Evolutionary conservation across 805 yeast genomes (phyloP), one percentile per base, ranked within the genome.

Genomic region (Sugiyamaella floridensis): DNA sequence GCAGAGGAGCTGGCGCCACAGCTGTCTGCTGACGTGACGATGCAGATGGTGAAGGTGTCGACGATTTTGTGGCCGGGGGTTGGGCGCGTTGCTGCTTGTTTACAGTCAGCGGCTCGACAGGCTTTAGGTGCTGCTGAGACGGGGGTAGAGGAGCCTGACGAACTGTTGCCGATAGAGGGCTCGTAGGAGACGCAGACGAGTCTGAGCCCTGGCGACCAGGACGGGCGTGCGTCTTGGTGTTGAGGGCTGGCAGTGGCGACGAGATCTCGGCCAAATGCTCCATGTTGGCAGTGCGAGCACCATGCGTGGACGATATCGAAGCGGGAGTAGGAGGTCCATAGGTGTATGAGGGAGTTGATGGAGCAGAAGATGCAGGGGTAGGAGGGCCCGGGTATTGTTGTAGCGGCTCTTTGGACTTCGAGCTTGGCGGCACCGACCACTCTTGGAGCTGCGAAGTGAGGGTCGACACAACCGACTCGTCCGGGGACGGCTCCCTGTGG

Each of bases 261-360:
- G 63, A 61, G 26, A 60, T 57, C 44, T 59, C 56, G 5, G 59
- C 60, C 55, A 58, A 44, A 49, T 60, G 61, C 18, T 54, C 50
- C 51, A 57, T 53, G 40, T 59, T 59, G 16, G 59, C 55, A 8
- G 55, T 57, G 34, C 60, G 50, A 10, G 55, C 48, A 19, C 58
- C 58, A 32, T 32, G 37, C 12, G 37, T 32, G 37, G n/a, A 10
- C 37, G 12, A 14, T 5, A 4, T 8, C 20, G 34, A 22, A 22
- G 26, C 26, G 6, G 26, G 46, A 7, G 47, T 45, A 2, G 43
- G 44, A 4, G 51, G 54, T 32, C 37, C 37, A 32, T 32, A 32
- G 10, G 37, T 32, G 37, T 32, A 32, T 32, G 37, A 10, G 12
- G 37, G 37, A 11, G 37, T 14, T 10, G 37, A 14, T 11, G 37